Evolutionary conservation across 768 basidiomycete species (phyloP).

Genomic region (Kwoniella botswanensis): DNA sequence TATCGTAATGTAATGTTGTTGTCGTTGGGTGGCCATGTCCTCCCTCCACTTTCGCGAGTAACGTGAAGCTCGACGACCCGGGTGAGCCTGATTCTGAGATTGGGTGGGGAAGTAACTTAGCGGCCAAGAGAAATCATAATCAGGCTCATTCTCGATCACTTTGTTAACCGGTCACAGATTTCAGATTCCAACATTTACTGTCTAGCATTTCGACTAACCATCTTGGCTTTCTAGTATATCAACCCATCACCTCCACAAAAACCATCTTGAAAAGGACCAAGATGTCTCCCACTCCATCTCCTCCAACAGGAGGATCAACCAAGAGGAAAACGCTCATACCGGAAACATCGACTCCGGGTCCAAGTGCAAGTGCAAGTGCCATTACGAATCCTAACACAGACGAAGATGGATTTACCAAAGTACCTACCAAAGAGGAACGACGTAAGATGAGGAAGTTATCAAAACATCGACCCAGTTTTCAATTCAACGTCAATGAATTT

Average conservation of each 20-base stretch:
- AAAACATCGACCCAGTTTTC: constrained; percentile 72
- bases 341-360: not conserved
- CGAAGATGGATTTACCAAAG: constrained; percentile 49
- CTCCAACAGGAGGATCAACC: not conserved
- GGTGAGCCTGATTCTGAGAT: not conserved
- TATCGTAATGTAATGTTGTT: not conserved
- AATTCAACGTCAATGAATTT: constrained; percentile 81
- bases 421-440: constrained; percentile 51
- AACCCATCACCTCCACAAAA: too few relatives aligned
- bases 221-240: too few relatives aligned
- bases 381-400: constrained; percentile 5
- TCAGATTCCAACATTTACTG: not conserved
- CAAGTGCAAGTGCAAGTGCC: not conserved
- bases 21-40: not conserved
- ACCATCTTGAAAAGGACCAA: not conserved
- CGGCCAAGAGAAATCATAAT: not conserved
- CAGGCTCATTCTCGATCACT: not conserved
- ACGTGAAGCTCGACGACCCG: not conserved
- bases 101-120: too few relatives aligned
- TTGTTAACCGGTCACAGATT: not conserved
- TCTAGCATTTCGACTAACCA: not conserved
- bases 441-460: constrained; percentile 58
- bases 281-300: constrained; percentile 16
- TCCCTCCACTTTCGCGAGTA: constrained; percentile 12
- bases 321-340: constrained; percentile 13